phyloP scores from a whole-genome alignment of 768 basidiomycete genomes.

The Lactarius sanguifluus region DNA sequence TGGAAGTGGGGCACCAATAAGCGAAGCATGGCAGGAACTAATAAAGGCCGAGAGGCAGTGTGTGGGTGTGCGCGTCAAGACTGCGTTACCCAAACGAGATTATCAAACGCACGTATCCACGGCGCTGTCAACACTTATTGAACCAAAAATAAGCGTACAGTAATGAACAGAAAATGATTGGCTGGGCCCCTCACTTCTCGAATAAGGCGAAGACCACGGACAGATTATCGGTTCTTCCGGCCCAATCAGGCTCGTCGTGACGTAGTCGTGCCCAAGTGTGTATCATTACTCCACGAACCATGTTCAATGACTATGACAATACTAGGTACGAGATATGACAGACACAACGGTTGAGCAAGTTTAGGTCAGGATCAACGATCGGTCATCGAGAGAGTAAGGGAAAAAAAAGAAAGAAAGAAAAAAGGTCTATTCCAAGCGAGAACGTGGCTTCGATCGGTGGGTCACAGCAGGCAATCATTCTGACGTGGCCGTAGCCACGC shows the following conservation, averaged over 20 bases:
- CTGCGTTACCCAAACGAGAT: background rate
- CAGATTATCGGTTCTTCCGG: background rate
- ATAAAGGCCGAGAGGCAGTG: background rate
- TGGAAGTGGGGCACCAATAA: background rate
- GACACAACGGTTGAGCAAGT: conserved; percentile 1
- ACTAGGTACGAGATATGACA: conserved; percentile 9
- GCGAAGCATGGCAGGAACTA: conserved; percentile 11
- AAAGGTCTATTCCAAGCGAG: conserved; percentile 5
- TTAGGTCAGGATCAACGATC: conserved; percentile 18
- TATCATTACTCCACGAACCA: conserved; percentile 16
- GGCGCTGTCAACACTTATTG: background rate
- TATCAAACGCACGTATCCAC: background rate
- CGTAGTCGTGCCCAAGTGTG: conserved; percentile 3
- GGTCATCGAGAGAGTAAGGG: background rate
- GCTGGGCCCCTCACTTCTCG: background rate
- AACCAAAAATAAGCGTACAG: background rate
- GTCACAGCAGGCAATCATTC: conserved; percentile 32
- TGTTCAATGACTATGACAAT: conserved; percentile 21
- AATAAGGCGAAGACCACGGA: background rate
- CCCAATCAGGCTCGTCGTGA: background rate
- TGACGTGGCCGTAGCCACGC: conserved; percentile 42
- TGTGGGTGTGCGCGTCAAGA: background rate
- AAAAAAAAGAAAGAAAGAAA: background rate
- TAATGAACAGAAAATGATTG: background rate
- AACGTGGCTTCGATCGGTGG: background rate